Evolutionary conservation across 1,284 basidiomycete genomes (phyloP).

Genomic region (Ceratobasidium sp.): DNA sequence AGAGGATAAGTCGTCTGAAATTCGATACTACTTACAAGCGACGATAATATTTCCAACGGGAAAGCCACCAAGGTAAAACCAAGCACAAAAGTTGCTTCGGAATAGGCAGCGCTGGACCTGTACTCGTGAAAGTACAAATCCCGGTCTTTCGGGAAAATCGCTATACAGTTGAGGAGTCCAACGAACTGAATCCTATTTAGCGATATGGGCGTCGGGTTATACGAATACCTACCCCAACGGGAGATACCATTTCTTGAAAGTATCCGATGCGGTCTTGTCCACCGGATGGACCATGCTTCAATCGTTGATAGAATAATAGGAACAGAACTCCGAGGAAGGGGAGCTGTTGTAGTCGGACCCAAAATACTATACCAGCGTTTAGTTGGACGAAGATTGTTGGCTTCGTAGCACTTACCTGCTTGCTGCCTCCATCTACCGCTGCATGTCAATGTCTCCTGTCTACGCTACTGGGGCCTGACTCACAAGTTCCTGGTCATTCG

Average conservation of each 20-base stretch:
- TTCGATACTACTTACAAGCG: conserved; percentile 45
- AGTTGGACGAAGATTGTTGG: not conserved
- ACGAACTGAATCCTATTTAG: conserved; percentile 45
- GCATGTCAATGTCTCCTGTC: not conserved
- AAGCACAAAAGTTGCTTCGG: conserved; percentile 51
- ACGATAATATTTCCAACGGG: conserved; percentile 49
- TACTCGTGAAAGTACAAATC: conserved; percentile 54
- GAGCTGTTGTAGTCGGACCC: conserved; percentile 50
- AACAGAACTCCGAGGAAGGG: conserved; percentile 51
- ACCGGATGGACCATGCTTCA: conserved; percentile 48
- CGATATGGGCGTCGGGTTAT: not conserved
- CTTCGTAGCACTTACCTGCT: conserved; percentile 44
- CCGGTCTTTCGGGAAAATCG: conserved; percentile 53
- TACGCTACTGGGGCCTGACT: not conserved
- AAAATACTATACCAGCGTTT: conserved; percentile 45
- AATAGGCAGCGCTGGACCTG: conserved; percentile 51
- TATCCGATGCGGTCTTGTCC: conserved; percentile 54
- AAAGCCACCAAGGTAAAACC: conserved; percentile 54
- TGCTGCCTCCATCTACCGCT: conserved; percentile 44
- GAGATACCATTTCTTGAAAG: conserved; percentile 43
- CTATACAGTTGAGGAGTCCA: conserved; percentile 52
- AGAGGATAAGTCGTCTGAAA: conserved; percentile 41
- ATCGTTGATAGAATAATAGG: conserved; percentile 52
- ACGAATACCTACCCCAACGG: conserved; percentile 39
- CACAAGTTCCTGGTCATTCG: conserved; percentile 52